A percentile compares a stretch with the other conserved stretches of the same genome.
phyloP scores from a whole-genome alignment of 176 grass and related monocot genomes.

The bread wheat (Triticum aestivum) region DNA sequence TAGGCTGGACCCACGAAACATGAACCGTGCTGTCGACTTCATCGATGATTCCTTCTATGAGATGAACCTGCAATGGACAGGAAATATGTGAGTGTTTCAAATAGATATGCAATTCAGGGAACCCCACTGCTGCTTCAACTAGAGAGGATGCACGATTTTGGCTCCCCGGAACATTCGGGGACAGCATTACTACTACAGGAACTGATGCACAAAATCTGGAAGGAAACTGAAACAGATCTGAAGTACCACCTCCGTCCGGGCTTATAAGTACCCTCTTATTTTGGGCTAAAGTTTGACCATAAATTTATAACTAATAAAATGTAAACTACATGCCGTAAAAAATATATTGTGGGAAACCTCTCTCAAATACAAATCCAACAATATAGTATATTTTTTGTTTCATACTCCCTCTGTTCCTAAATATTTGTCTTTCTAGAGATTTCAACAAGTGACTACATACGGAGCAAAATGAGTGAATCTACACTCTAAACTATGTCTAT shows the following conservation, averaged over 20 bases:
- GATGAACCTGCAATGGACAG: constrained; percentile 70
- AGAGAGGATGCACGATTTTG: background rate
- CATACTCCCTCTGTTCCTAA: no score
- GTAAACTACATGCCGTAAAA: no score
- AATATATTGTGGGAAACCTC: no score
- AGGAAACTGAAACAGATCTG: background rate
- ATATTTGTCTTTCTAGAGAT: no score
- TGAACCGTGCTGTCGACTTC: constrained; percentile 82
- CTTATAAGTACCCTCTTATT: no score
- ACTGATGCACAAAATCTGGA: background rate
- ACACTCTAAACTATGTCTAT: no score
- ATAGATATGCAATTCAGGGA: background rate
- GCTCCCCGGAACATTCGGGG: background rate
- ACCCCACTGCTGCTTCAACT: background rate
- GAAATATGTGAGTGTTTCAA: background rate
- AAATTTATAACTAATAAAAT: no score
- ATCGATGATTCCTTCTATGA: constrained; percentile 96
- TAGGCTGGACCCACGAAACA: constrained; percentile 86
- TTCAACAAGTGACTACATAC: no score
- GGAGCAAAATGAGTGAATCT: no score
- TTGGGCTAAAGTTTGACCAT: no score
- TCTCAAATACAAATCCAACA: no score
- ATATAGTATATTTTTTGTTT: no score
- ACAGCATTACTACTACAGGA: background rate
- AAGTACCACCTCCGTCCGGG: background rate